These are phyloP conservation scores for Lolium perenne DNA, from an alignment of 176 grass and related monocot species.

Conservation along the genomic window DNA sequence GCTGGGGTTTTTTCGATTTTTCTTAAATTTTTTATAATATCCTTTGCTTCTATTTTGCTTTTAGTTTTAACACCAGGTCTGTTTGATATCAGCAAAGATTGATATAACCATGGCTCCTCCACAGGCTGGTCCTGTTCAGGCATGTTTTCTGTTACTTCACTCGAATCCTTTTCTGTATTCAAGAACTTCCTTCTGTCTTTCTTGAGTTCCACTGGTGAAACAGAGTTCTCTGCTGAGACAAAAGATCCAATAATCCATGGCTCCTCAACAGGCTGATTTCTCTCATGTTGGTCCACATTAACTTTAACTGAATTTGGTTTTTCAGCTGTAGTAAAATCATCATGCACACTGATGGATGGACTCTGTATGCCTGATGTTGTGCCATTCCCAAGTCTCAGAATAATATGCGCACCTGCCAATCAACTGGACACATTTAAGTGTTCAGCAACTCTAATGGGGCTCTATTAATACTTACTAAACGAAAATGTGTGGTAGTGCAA, in stretches of 20 bases:
- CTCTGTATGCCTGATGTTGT: conserved; percentile 38
- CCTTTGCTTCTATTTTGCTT: conserved; percentile 47
- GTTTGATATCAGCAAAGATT: conserved; percentile 41
- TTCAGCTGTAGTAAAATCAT: conserved; percentile 41
- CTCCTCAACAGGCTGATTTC: conserved; percentile 73
- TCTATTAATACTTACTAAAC: conserved; percentile 29
- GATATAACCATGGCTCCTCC: conserved; percentile 62
- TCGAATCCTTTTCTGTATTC: conserved; percentile 30
- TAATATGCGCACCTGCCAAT: conserved; percentile 85
- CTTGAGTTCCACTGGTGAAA: conserved; percentile 46
- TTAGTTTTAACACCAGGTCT: conserved; percentile 31
- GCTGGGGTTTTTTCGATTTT: conserved; percentile 46
- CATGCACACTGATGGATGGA: conserved; percentile 36
- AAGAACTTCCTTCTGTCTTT: conserved; percentile 37
- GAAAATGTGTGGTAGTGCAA: conserved; percentile 34
- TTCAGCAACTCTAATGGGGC: conserved; percentile 64
- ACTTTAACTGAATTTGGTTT: conserved; percentile 35
- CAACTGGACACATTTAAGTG: conserved; percentile 92
- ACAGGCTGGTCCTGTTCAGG: conserved; percentile 48
- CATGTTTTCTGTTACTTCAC: conserved; percentile 38
- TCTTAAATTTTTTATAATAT: conserved; percentile 41
- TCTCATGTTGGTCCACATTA: conserved; percentile 45
- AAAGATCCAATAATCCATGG: conserved; percentile 81
- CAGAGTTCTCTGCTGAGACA: conserved; percentile 37
- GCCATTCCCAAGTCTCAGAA: conserved; percentile 67